Evolutionary conservation across 106 monocot genomes (phyloP).

Genomic region (Allium cepa): DNA sequence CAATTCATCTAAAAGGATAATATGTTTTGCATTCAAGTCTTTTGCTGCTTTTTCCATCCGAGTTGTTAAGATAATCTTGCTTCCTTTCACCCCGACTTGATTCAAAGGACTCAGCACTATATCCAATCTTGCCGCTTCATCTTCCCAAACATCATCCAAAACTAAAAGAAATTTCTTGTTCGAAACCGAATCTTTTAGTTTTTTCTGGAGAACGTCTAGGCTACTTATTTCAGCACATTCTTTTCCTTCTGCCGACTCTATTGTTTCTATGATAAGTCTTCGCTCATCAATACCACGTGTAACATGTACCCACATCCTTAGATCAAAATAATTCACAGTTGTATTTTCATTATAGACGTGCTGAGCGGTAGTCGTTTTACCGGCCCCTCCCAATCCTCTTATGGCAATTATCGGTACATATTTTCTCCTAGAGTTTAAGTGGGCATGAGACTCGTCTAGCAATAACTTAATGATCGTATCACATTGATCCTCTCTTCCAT

Average conservation of each 20-base stretch:
- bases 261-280: background rate
- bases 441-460: no score
- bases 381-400: background rate
- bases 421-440: no score
- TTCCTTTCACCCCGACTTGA: background rate
- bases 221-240: background rate
- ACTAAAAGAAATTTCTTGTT: background rate
- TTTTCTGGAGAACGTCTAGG: background rate
- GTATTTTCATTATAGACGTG: background rate
- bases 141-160: constrained; percentile 1
- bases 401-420: background rate
- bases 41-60: background rate
- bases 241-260: background rate
- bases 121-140: background rate
- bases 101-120: background rate
- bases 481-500: no score
- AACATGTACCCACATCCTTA: constrained; percentile 1
- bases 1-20: background rate
- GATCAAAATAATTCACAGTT: background rate
- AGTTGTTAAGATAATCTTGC: background rate
- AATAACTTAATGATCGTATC: no score
- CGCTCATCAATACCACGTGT: background rate
- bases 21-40: background rate
- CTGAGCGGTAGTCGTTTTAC: background rate
- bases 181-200: background rate